Evolutionary conservation across 345 rosid species (phyloP).

Genomic region (Acer campestre): DNA sequence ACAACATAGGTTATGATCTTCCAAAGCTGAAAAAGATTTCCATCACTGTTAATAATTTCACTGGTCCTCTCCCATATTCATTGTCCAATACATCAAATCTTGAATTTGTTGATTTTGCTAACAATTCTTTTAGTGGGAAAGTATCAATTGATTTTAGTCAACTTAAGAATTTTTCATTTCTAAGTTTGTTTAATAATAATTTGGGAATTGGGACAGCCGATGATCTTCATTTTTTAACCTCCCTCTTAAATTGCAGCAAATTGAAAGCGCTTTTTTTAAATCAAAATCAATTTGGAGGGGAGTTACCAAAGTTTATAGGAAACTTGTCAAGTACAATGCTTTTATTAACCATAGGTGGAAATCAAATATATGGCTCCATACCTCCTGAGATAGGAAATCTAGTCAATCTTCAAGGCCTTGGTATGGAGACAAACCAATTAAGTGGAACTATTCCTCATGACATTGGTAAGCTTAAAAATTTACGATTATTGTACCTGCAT

Average conservation of each 20-base stretch:
- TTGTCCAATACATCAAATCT: constrained; percentile 30
- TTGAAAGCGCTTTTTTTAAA: fast-evolving
- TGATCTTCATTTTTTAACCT: constrained; percentile 21
- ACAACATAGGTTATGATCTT: constrained; percentile 16
- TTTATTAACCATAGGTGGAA: fast-evolving
- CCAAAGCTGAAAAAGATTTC: neutral
- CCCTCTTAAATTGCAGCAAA: constrained; percentile 11
- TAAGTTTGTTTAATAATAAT: fast-evolving
- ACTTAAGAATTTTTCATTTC: neutral
- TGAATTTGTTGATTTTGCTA: fast-evolving
- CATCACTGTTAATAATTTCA: neutral
- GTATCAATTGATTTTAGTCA: constrained; percentile 5
- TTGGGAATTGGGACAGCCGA: neutral
- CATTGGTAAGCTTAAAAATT: neutral
- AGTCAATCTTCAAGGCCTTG: constrained; percentile 1
- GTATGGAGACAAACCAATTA: neutral
- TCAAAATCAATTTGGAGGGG: constrained; percentile 17
- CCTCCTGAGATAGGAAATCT: constrained; percentile 26
- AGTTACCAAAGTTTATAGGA: neutral
- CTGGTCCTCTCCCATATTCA: constrained; percentile 24
- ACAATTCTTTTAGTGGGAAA: neutral
- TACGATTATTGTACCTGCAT: neutral
- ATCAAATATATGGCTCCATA: neutral
- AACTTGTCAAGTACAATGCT: constrained; percentile 11
- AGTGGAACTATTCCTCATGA: constrained; percentile 9